phyloP scores from a whole-genome alignment of 1,284 basidiomycete genomes.

The Cryptococcus floricola region DNA sequence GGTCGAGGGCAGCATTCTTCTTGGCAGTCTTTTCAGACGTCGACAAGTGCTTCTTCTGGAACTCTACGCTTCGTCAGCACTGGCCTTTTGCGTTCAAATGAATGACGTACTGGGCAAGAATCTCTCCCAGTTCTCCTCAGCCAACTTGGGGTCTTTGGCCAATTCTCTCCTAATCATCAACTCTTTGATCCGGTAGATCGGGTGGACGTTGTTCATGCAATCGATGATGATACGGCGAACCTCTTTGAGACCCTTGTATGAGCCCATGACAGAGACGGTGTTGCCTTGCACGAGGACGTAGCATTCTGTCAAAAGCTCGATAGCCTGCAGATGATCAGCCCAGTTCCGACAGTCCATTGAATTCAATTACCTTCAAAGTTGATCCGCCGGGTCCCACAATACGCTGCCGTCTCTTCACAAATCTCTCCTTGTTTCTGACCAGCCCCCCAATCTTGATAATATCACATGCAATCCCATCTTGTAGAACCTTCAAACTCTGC shows the following conservation, averaged over 20 bases:
- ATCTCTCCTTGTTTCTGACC: conserved; percentile 93
- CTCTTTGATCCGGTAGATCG: conserved; percentile 99
- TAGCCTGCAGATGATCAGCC: conserved; percentile 61
- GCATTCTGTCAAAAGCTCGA: conserved; percentile 93
- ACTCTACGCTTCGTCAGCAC: conserved; percentile 52
- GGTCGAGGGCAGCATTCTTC: conserved; percentile 63
- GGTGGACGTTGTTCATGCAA: conserved; percentile 99
- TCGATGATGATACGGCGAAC: conserved; percentile 92
- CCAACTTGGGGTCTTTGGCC: conserved; percentile 95
- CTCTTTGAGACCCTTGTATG: conserved; percentile 91
- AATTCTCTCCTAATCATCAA: conserved; percentile 98
- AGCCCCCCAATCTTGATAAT: conserved; percentile 97
- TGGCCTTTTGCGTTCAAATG: background rate
- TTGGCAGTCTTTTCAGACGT: conserved; percentile 85
- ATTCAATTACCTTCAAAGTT: conserved; percentile 78
- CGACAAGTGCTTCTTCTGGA: conserved; percentile 87
- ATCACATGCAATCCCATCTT: conserved; percentile 88
- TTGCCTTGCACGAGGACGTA: conserved; percentile 98
- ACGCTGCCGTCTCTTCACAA: conserved; percentile 91
- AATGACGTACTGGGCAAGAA: conserved; percentile 70
- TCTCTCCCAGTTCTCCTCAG: conserved; percentile 91
- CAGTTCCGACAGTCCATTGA: background rate
- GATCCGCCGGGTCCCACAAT: conserved; percentile 97
- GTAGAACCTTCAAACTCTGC: conserved; percentile 78
- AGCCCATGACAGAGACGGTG: conserved; percentile 97